Percentiles rank a stretch among this genome's conserved stretches.
These are phyloP conservation scores for Malassezia obtusa DNA, from an alignment of 1,284 basidiomycete genomes.

Conservation along the genomic window DNA sequence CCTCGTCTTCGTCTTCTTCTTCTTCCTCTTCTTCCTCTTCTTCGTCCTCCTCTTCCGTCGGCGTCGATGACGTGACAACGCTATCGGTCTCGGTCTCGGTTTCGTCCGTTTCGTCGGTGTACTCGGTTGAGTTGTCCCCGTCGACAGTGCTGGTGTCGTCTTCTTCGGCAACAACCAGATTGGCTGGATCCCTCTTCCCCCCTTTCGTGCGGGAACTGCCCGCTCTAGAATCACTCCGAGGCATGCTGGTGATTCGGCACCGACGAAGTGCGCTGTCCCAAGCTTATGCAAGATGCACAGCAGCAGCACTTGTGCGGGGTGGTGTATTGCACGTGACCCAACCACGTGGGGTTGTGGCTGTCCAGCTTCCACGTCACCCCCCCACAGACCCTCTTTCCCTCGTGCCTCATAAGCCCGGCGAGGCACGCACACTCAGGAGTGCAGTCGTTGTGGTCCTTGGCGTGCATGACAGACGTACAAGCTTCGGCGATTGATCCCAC, in stretches of 20 bases:
- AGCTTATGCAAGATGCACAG: neutral
- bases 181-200: neutral
- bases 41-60: neutral
- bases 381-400: neutral
- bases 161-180: slow-evolving; percentile 12
- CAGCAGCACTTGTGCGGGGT: neutral
- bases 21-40: slow-evolving; percentile 51
- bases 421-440: neutral
- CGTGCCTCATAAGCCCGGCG: slow-evolving; percentile 1
- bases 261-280: neutral
- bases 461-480: neutral
- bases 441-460: neutral
- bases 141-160: slow-evolving; percentile 8
- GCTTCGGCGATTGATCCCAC: slow-evolving; percentile 11
- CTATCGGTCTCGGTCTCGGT: slow-evolving; percentile 5
- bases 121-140: slow-evolving; percentile 3
- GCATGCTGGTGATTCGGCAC: neutral
- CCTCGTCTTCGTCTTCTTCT: slow-evolving; percentile 52
- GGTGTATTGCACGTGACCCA: neutral
- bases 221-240: neutral
- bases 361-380: slow-evolving; percentile 7
- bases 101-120: slow-evolving; percentile 7
- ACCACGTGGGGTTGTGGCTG: slow-evolving; percentile 1
- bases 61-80: neutral
- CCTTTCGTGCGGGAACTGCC: neutral